Evolutionary conservation across 208 protist genomes (phyloP).

Genomic region (Lotmaria passim): DNA sequence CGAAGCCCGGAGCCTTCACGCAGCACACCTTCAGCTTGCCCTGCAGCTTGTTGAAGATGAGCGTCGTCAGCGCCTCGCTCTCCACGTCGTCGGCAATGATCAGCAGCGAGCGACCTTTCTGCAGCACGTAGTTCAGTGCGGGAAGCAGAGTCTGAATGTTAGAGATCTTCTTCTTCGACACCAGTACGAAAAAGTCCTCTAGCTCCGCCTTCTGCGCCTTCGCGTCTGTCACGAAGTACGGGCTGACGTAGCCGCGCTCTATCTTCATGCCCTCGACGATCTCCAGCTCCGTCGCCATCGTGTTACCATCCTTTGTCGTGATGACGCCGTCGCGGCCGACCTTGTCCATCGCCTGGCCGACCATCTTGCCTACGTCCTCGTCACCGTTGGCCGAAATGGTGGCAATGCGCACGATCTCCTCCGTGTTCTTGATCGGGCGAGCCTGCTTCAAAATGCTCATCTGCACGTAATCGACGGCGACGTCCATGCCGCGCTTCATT

Average conservation of each 20-base stretch:
- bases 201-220: slow-evolving; percentile 97
- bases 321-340: slow-evolving; percentile 99
- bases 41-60: slow-evolving; percentile 90
- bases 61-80: slow-evolving; percentile 94
- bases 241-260: slow-evolving; percentile 98
- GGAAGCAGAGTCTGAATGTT: slow-evolving; percentile 90
- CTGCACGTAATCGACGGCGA: slow-evolving; percentile 93
- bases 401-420: slow-evolving; percentile 98
- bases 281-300: slow-evolving; percentile 97
- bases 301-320: slow-evolving; percentile 99
- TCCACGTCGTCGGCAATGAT: slow-evolving; percentile 99
- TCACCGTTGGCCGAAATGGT: slow-evolving; percentile 99
- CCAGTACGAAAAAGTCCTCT: slow-evolving; percentile 96
- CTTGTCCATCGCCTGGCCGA: slow-evolving; percentile 98
- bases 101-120: slow-evolving; percentile 92
- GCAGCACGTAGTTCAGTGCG: slow-evolving; percentile 89
- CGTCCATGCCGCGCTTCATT: slow-evolving; percentile 98
- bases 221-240: slow-evolving; percentile 98
- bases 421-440: slow-evolving; percentile 94
- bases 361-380: slow-evolving; percentile 97
- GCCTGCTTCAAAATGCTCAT: slow-evolving; percentile 89
- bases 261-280: slow-evolving; percentile 98
- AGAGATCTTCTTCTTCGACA: slow-evolving; percentile 97
- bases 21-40: slow-evolving; percentile 89
- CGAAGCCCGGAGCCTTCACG: slow-evolving; percentile 99